Evolutionary conservation across 208 protist genomes (phyloP).

Genomic region (Leishmania guyanensis): DNA sequence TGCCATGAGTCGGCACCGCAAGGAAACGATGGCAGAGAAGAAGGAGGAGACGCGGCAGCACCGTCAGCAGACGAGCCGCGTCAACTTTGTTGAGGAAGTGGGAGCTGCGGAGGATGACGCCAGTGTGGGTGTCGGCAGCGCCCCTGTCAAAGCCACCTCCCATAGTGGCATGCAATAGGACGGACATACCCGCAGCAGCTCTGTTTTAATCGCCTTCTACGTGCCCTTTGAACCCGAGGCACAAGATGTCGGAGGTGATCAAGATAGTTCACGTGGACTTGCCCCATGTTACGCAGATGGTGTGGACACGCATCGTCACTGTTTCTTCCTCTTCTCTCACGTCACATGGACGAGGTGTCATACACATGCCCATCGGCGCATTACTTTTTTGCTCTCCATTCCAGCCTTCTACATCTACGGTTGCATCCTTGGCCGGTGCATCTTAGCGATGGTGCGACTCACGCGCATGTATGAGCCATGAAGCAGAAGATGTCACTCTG

Average conservation of each 20-base stretch:
- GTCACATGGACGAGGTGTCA: neutral
- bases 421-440: neutral
- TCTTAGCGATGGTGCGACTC: neutral
- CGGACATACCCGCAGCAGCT: too few relatives aligned
- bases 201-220: neutral
- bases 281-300: neutral
- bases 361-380: neutral
- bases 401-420: neutral
- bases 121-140: neutral
- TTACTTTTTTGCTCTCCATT: neutral
- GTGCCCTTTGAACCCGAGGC: neutral
- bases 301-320: neutral
- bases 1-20: constrained; percentile 71
- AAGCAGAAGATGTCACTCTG: neutral
- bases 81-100: constrained; percentile 10
- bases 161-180: neutral
- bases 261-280: neutral
- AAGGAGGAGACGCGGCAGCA: constrained; percentile 46
- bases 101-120: constrained; percentile 5
- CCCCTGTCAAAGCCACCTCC: neutral
- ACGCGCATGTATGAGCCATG: neutral
- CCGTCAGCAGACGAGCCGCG: constrained; percentile 33
- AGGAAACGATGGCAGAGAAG: constrained; percentile 47
- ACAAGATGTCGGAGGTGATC: neutral
- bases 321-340: neutral